A percentile compares a stretch with the other conserved stretches of the same genome.
phyloP scores from a whole-genome alignment of 1,284 basidiomycete genomes.

The Trametes versicolor region DNA sequence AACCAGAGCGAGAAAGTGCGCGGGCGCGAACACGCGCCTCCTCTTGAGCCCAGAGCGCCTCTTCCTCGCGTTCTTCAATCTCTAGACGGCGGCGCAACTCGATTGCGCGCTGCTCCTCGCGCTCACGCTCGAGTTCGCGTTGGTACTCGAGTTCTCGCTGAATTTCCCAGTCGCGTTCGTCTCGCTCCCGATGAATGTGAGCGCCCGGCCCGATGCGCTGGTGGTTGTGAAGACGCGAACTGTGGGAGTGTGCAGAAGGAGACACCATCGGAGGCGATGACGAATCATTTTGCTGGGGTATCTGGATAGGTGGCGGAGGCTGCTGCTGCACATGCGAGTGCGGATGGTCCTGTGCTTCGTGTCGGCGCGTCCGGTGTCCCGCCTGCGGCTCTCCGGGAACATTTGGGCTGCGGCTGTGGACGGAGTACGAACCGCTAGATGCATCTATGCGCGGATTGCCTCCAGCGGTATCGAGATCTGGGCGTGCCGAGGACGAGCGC shows the following conservation, averaged over 20 bases:
- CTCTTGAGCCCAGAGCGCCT: constrained; percentile 31
- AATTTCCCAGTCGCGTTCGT: constrained; percentile 55
- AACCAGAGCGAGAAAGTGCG: constrained; percentile 36
- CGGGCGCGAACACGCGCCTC: constrained; percentile 26
- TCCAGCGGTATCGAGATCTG: constrained; percentile 37
- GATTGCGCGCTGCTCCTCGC: constrained; percentile 46
- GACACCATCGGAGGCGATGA: constrained; percentile 35
- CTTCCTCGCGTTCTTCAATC: constrained; percentile 36
- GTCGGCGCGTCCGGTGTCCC: constrained; percentile 36
- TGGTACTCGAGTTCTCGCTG: constrained; percentile 55
- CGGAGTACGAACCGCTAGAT: constrained; percentile 37
- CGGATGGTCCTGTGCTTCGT: constrained; percentile 35
- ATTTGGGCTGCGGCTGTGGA: constrained; percentile 41
- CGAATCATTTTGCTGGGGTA: constrained; percentile 37
- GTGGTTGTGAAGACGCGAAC: constrained; percentile 62
- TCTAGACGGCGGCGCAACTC: constrained; percentile 36
- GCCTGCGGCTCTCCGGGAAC: constrained; percentile 35
- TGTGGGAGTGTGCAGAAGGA: constrained; percentile 37
- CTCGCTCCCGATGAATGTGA: constrained; percentile 57
- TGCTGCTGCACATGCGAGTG: constrained; percentile 36
- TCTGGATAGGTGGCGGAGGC: constrained; percentile 39
- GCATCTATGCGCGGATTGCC: constrained; percentile 38
- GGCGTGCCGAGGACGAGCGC: constrained; percentile 41
- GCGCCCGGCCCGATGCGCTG: constrained; percentile 72
- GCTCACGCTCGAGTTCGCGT: constrained; percentile 57